Percentiles rank a stretch among this genome's conserved stretches.
phyloP scores from a whole-genome alignment of 805 yeast species.

The Brettanomyces nanus region DNA sequence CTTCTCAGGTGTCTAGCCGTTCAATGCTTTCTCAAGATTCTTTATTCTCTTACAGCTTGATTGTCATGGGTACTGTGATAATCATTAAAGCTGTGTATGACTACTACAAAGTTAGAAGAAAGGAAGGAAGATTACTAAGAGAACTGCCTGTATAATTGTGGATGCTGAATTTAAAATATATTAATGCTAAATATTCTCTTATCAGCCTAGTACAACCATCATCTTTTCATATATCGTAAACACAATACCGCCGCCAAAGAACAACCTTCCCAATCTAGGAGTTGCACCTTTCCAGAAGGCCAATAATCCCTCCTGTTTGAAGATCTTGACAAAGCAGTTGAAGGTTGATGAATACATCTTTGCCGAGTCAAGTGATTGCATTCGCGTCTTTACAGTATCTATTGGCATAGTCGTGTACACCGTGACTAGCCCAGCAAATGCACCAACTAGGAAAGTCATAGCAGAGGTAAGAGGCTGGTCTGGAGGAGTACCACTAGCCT shows the following conservation, averaged over 20 bases:
- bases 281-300: slow-evolving; percentile 99
- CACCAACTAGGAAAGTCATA: slow-evolving; percentile 82
- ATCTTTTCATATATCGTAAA: slow-evolving; percentile 94
- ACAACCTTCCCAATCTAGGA: slow-evolving; percentile 86
- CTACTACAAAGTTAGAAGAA: slow-evolving; percentile 65
- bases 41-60: slow-evolving; percentile 52
- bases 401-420: slow-evolving; percentile 94
- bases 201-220: slow-evolving; percentile 44
- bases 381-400: slow-evolving; percentile 92
- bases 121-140: slow-evolving; percentile 40
- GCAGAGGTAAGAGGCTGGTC: slow-evolving; percentile 67
- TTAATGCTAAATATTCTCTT: too few relatives aligned
- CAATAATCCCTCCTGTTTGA: slow-evolving; percentile 78
- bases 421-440: slow-evolving; percentile 82
- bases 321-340: slow-evolving; percentile 74
- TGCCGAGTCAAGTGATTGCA: slow-evolving; percentile 85
- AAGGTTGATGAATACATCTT: slow-evolving; percentile 64
- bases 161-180: background rate
- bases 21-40: slow-evolving; percentile 9
- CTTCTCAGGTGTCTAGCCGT: background rate
- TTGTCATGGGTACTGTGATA: slow-evolving; percentile 61
- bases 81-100: slow-evolving; percentile 61
- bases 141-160: background rate
- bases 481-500: slow-evolving; percentile 56
- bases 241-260: slow-evolving; percentile 93